Conservation (phyloP, 139 green algal species). For the Chlorella ohadii region DNA sequence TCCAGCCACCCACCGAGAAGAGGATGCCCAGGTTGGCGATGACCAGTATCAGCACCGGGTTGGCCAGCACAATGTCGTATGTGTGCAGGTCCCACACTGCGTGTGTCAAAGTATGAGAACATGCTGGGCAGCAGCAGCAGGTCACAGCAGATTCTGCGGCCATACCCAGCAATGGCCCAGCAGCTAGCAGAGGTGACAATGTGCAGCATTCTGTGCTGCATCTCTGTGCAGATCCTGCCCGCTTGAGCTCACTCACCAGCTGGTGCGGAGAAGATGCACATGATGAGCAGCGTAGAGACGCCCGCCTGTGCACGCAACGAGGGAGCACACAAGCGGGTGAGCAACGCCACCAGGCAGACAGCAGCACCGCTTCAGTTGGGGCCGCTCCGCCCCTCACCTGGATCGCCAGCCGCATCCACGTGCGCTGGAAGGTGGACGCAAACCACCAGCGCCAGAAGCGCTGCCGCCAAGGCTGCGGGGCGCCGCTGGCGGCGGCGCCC, state of each 20-base stretch:
- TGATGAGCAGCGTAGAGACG: slow-evolving; percentile 9
- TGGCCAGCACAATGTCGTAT: slow-evolving; percentile 7
- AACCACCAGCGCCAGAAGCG: slow-evolving; percentile 13
- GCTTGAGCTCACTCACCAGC: not conserved
- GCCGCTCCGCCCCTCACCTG: not conserved
- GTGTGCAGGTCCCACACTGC: slow-evolving; percentile 22
- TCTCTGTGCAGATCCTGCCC: too few species aligned
- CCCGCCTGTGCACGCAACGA: not conserved
- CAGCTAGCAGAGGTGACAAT: too few species aligned
- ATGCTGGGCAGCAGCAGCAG: too few species aligned
- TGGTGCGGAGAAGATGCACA: slow-evolving; percentile 14
- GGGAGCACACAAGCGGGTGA: not conserved
- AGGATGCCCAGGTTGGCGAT: slow-evolving; percentile 12
- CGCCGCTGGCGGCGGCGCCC: not conserved
- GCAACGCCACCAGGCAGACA: not conserved
- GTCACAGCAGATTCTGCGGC: too few species aligned
- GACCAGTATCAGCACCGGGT: slow-evolving; percentile 14
- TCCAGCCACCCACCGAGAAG: slow-evolving; percentile 9
- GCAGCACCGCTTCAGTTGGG: too few species aligned
- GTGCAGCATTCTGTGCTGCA: too few species aligned
- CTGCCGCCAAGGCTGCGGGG: not conserved
- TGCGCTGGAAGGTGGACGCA: not conserved
- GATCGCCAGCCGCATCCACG: slow-evolving; percentile 10
- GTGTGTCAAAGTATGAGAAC: too few species aligned
- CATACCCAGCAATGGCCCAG: too few species aligned